Evolutionary conservation across 805 yeast species (phyloP).

Genomic region (Kodamaea restingae): DNA sequence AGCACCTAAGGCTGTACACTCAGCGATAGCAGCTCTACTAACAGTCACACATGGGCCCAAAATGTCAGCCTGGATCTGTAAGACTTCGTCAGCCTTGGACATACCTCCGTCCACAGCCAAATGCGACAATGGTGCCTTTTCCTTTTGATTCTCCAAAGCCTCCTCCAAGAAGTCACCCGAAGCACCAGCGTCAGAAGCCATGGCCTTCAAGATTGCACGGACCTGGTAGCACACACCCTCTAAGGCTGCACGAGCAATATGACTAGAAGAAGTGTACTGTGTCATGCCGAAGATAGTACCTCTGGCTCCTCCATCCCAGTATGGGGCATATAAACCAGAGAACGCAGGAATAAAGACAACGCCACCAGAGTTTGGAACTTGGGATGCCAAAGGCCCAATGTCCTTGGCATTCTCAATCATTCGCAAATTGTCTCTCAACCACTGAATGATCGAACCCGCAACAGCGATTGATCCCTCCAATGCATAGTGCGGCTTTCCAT

Average conservation of each 20-base stretch:
- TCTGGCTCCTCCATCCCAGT: slow-evolving; percentile 90
- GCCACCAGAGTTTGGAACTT: slow-evolving; percentile 79
- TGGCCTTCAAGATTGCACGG: slow-evolving; percentile 82
- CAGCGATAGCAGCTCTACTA: slow-evolving; percentile 74
- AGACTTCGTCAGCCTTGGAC: slow-evolving; percentile 85
- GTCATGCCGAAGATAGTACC: slow-evolving; percentile 93
- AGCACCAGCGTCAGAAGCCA: slow-evolving; percentile 79
- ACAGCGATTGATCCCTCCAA: slow-evolving; percentile 95
- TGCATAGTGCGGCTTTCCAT: slow-evolving; percentile 71
- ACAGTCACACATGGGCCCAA: slow-evolving; percentile 84
- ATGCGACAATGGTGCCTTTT: slow-evolving; percentile 42
- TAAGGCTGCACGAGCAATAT: slow-evolving; percentile 89
- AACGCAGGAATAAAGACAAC: slow-evolving; percentile 95
- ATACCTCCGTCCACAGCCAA: slow-evolving; percentile 93
- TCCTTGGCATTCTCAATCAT: slow-evolving; percentile 78
- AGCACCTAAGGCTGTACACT: slow-evolving; percentile 94
- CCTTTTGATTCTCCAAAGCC: slow-evolving; percentile 41
- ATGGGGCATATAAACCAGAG: slow-evolving; percentile 91
- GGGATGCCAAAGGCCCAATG: slow-evolving; percentile 84
- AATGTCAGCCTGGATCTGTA: slow-evolving; percentile 92
- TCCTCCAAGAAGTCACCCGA: slow-evolving; percentile 56
- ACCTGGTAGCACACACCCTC: slow-evolving; percentile 96
- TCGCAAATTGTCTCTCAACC: slow-evolving; percentile 88
- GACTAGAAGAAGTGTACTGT: slow-evolving; percentile 86
- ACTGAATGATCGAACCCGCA: slow-evolving; percentile 90